Conservation (phyloP, 2,329 filamentous ascomycete species). For the Diplocarpon rosae region DNA sequence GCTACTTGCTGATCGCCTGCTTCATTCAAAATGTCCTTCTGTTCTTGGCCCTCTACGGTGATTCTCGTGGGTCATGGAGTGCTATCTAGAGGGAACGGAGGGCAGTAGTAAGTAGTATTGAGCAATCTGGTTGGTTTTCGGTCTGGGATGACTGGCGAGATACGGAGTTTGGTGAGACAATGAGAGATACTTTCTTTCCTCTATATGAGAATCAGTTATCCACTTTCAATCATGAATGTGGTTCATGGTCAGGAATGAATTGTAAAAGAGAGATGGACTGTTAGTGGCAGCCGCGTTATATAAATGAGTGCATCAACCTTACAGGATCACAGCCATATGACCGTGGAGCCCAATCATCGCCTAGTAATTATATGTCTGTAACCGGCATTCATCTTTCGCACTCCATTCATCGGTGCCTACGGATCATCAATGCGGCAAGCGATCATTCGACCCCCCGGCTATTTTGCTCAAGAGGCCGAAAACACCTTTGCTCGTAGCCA, state of each 20-base stretch:
- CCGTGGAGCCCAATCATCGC: neutral
- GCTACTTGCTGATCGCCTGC: too few species aligned
- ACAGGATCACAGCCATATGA: neutral
- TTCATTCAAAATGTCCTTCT: too few species aligned
- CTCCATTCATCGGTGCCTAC: neutral
- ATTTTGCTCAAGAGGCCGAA: constrained; percentile 1
- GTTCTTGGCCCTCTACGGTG: neutral
- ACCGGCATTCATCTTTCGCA: too few species aligned
- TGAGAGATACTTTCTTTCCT: neutral
- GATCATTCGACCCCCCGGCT: neutral
- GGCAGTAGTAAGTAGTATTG: neutral
- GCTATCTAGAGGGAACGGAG: neutral
- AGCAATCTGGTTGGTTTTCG: neutral
- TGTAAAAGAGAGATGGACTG: neutral
- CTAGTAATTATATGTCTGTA: neutral
- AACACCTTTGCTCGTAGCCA: neutral
- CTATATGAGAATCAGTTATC: neutral
- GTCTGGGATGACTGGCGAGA: neutral
- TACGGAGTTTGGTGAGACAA: neutral
- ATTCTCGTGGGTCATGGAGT: neutral
- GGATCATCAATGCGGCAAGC: too few species aligned
- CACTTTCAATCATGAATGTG: neutral
- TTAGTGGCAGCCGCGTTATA: neutral
- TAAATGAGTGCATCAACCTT: neutral
- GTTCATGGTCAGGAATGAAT: neutral